phyloP scores from a whole-genome alignment of 352 stramenopile genomes.

The Peronospora destructor region DNA sequence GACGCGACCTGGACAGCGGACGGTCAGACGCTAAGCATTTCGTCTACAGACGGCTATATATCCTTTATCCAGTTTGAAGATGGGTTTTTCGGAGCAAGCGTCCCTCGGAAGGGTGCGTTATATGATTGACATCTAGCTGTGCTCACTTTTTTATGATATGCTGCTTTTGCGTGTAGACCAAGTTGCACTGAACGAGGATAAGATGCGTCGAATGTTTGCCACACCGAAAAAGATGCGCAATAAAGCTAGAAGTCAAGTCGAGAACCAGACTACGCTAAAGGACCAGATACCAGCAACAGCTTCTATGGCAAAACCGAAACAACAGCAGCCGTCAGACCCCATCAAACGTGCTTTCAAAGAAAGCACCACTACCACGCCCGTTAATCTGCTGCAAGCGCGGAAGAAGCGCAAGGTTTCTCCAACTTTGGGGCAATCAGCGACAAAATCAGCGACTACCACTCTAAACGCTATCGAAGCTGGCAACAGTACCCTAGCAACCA shows the following conservation, averaged over 20 bases:
- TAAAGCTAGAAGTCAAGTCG: slow-evolving; percentile 29
- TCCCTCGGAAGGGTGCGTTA: slow-evolving; percentile 25
- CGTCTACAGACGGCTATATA: slow-evolving; percentile 94
- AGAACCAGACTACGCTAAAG: slow-evolving; percentile 9
- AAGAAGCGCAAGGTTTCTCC: slow-evolving; percentile 80
- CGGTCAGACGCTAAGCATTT: slow-evolving; percentile 88
- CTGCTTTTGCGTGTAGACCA: slow-evolving; percentile 26
- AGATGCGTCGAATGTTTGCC: slow-evolving; percentile 54
- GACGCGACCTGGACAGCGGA: slow-evolving; percentile 90
- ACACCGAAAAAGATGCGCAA: slow-evolving; percentile 58
- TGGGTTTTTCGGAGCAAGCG: slow-evolving; percentile 67
- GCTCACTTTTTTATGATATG: neutral
- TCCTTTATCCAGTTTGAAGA: slow-evolving; percentile 89
- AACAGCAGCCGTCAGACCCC: slow-evolving; percentile 12
- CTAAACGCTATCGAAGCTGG: slow-evolving; percentile 1
- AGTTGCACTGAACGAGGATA: slow-evolving; percentile 38
- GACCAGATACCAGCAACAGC: slow-evolving; percentile 20
- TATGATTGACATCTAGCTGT: neutral
- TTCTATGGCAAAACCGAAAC: slow-evolving; percentile 26
- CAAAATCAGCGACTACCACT: neutral
- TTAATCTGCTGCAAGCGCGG: slow-evolving; percentile 72
- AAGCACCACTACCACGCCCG: slow-evolving; percentile 9
- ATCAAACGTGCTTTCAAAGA: slow-evolving; percentile 19
- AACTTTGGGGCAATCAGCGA: slow-evolving; percentile 26
- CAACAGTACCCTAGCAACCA: slow-evolving; percentile 1